A percentile compares a stretch with the other conserved stretches of the same genome.
Conservation (phyloP, 2,329 filamentous ascomycete species). For the Ophiostoma perfectum region DNA sequence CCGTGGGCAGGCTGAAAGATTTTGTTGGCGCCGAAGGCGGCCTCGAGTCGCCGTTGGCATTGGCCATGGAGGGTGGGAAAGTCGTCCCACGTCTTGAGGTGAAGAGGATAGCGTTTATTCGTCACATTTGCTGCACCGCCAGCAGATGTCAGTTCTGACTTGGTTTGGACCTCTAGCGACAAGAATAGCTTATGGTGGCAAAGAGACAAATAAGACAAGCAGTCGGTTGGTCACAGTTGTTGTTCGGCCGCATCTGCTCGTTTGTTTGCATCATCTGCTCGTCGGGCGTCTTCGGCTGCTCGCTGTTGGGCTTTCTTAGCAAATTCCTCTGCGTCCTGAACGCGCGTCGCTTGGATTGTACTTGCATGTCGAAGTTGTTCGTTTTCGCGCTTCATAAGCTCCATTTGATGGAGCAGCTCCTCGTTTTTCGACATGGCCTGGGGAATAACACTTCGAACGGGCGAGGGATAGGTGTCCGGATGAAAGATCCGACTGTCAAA, state of each 20-base stretch:
- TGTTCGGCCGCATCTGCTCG: neutral
- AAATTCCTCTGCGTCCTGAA: too few relatives aligned
- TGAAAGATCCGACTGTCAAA: too few relatives aligned
- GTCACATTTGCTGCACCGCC: neutral
- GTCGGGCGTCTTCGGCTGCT: neutral
- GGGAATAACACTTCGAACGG: too few relatives aligned
- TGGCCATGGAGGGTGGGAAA: constrained; percentile 1
- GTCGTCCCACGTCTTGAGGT: neutral
- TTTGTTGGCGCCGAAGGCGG: neutral
- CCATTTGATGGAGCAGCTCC: too few relatives aligned
- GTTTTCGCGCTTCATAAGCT: too few relatives aligned
- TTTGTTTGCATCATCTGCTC: neutral
- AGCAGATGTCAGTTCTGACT: neutral
- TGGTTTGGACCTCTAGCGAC: neutral
- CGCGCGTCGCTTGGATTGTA: too few relatives aligned
- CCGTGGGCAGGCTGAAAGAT: constrained; percentile 5
- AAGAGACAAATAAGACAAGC: neutral
- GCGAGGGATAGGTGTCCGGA: too few relatives aligned
- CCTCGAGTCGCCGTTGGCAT: neutral
- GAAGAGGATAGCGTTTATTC: constrained; percentile 1
- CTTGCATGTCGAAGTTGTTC: too few relatives aligned
- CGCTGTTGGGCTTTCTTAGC: neutral
- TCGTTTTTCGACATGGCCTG: too few relatives aligned
- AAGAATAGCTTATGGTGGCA: constrained; percentile 3
- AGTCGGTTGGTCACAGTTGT: neutral